Base-by-base conservation (phyloP, 163 green algal genomes). In the Volvox carteri region DNA sequence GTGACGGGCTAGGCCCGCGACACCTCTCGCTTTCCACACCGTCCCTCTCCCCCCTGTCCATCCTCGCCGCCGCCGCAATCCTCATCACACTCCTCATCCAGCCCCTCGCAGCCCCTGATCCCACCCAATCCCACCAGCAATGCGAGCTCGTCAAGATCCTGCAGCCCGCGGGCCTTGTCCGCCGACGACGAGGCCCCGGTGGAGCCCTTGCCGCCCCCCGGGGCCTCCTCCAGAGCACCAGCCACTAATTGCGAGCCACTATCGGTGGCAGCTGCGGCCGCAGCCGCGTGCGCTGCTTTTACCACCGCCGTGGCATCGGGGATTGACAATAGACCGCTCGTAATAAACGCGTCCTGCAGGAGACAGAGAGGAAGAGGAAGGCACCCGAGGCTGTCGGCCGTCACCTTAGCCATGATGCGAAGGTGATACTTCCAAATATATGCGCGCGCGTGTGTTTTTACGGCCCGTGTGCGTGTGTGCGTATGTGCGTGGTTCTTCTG, bases 131-230 rank as follows among this genome's bases (percentile, higher is more conserved):
- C 33, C 37, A 87, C 81, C 81, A 79, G 44, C 33, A 87, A 33
- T 1, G 81, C 81, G 0, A 87, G 81, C 81, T 87, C 81, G 25
- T 87, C 81, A 8, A 87, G 46, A 25, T 87, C 81, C 50, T 87
- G 81, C 67, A 87, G 65, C 21, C 46, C 46, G 4, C 23, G 28
- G 54, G 35, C 42, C 11, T 23, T 2, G 23, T 35, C 52, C 6
- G 16, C 76, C 35, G 25, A 25, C 12, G 77, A 35, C 8, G n/a
- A n/a, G n/a, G n/a, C 52, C 77, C 77, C 0, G 30, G 4, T n/a
- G n/a, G n/a, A n/a, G 48, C 46, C 75, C 28, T 5, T 50, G 75
- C 48, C 46, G n/a, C 52, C 78, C 25, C 56, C 39, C 78, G 76
- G 11, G 5, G 18, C 3, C 41, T 68, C 62, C 42, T 75, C 60